phyloP scores from a whole-genome alignment of 148 eudicot genomes.

The Arctostaphylos glauca region DNA sequence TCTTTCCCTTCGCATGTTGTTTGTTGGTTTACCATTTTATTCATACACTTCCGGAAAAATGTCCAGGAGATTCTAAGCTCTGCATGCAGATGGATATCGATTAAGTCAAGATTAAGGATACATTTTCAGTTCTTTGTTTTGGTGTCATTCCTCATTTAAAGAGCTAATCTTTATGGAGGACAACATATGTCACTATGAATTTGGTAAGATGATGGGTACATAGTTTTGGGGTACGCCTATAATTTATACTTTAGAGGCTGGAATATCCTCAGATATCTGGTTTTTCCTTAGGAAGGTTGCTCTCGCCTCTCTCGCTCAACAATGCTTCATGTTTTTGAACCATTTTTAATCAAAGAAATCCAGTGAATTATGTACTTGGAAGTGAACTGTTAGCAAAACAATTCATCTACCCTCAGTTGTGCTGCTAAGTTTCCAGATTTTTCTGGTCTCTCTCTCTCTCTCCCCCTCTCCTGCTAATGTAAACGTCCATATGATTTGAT shows the following conservation, averaged over 20 bases:
- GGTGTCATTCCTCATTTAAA: neutral
- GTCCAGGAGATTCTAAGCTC: neutral
- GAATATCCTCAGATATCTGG: neutral
- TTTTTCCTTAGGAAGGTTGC: neutral
- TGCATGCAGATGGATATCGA: neutral
- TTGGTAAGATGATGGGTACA: neutral
- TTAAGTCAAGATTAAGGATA: neutral
- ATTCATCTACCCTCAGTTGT: too few species aligned
- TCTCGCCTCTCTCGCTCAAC: neutral
- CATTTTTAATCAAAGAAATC: too few species aligned
- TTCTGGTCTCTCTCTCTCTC: neutral
- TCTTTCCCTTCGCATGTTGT: neutral
- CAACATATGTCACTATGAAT: neutral
- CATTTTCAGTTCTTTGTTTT: neutral
- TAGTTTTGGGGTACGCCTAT: neutral
- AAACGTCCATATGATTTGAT: neutral
- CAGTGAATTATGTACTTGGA: too few species aligned
- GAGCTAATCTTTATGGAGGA: neutral
- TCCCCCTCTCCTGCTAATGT: neutral
- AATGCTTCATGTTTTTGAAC: too few species aligned
- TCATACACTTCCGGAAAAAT: too few species aligned
- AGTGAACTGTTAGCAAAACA: too few species aligned
- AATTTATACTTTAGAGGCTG: neutral
- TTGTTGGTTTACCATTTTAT: neutral
- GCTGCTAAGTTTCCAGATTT: neutral